phyloP scores from a whole-genome alignment of 2,329 filamentous ascomycete species.

The Fusarium sp. region DNA sequence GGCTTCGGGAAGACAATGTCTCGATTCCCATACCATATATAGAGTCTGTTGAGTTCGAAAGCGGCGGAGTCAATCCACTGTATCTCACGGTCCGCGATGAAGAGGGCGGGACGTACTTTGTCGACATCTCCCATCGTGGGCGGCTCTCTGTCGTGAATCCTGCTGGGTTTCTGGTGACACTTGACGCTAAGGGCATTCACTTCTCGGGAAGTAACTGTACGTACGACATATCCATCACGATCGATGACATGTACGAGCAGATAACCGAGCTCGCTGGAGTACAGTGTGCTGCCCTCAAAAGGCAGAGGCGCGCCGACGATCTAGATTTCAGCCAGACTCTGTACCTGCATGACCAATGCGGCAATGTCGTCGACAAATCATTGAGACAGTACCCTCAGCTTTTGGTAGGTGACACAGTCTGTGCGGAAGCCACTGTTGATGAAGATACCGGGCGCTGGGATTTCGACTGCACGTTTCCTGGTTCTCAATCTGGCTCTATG shows the following conservation, averaged over 20 bases:
- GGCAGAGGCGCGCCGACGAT: slow-evolving; percentile 41
- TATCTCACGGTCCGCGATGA: slow-evolving; percentile 50
- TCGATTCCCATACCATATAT: slow-evolving; percentile 52
- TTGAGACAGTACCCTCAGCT: slow-evolving; percentile 48
- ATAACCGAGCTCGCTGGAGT: slow-evolving; percentile 48
- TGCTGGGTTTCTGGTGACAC: slow-evolving; percentile 47
- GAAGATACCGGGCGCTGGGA: slow-evolving; percentile 47
- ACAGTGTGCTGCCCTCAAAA: slow-evolving; percentile 44
- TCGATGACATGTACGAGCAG: slow-evolving; percentile 51
- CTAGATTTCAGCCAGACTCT: slow-evolving; percentile 49
- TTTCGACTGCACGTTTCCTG: slow-evolving; percentile 53
- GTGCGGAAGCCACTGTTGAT: slow-evolving; percentile 45
- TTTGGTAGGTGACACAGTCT: slow-evolving; percentile 48
- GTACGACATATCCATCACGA: slow-evolving; percentile 49
- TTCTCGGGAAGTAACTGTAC: slow-evolving; percentile 51
- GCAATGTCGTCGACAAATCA: slow-evolving; percentile 42
- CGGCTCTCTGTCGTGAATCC: slow-evolving; percentile 49
- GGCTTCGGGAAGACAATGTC: slow-evolving; percentile 46
- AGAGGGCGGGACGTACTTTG: slow-evolving; percentile 42
- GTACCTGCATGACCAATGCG: slow-evolving; percentile 52
- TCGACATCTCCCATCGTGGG: slow-evolving; percentile 51
- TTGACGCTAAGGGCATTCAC: slow-evolving; percentile 50
- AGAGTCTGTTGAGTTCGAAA: slow-evolving; percentile 51
- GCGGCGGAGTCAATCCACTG: slow-evolving; percentile 47
- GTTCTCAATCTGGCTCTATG: slow-evolving; percentile 44